phyloP scores from a whole-genome alignment of 176 grass and related monocot genomes.

The Leersia perrieri region DNA sequence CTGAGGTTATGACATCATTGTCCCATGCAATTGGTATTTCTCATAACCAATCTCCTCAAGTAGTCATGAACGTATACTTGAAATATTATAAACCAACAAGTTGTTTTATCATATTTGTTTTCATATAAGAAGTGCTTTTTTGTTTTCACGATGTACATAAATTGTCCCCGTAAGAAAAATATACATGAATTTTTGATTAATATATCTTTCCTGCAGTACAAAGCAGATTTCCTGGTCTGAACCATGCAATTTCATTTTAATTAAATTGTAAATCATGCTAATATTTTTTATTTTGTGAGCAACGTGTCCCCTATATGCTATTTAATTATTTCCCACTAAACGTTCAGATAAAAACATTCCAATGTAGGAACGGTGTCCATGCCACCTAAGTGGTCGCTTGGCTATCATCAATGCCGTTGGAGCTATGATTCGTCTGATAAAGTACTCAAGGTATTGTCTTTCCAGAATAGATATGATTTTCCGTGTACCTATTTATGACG shows the following conservation, averaged over 20 bases:
- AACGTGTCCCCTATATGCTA: conserved; percentile 5
- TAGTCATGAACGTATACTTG: not conserved
- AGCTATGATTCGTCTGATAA: conserved; percentile 85
- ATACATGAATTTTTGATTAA: not conserved
- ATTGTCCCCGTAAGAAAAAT: no score
- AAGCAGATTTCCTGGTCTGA: not conserved
- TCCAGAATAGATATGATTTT: not conserved
- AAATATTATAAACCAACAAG: not conserved
- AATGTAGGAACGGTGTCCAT: conserved; percentile 78
- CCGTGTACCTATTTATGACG: conserved; percentile 12
- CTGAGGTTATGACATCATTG: conserved; percentile 69
- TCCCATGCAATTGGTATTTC: conserved; percentile 79
- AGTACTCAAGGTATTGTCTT: conserved; percentile 74
- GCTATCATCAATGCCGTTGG: conserved; percentile 97
- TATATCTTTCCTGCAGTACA: not conserved
- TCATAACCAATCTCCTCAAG: conserved; percentile 6
- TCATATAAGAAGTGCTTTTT: conserved; percentile 1
- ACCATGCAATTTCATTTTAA: conserved; percentile 23
- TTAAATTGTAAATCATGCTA: not conserved
- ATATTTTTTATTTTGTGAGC: not conserved
- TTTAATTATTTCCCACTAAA: conserved; percentile 2
- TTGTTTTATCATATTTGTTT: conserved; percentile 14
- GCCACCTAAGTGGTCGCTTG: conserved; percentile 95
- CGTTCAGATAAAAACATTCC: not conserved
- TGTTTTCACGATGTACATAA: not conserved